Percentiles rank a stretch among this genome's conserved stretches.
phyloP scores from a whole-genome alignment of 2,329 filamentous ascomycete genomes.

The Fusarium sublunatum region DNA sequence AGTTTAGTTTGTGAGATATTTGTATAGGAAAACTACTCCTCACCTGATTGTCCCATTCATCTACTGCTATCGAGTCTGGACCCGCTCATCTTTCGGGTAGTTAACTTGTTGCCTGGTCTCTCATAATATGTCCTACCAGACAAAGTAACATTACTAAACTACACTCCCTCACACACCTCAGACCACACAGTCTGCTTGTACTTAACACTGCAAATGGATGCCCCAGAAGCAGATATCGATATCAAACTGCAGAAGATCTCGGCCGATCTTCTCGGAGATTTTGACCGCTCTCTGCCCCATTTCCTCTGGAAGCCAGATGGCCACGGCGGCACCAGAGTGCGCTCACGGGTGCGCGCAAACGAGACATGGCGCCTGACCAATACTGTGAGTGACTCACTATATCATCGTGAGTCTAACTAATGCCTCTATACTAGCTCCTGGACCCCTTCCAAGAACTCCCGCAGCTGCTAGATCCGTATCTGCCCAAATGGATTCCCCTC shows the following conservation, averaged over 20 bases:
- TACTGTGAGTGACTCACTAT: constrained; percentile 51
- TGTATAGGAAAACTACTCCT: not conserved
- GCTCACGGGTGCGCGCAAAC: constrained; percentile 61
- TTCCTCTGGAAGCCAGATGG: constrained; percentile 65
- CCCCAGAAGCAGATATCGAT: constrained; percentile 68
- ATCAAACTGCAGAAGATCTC: constrained; percentile 71
- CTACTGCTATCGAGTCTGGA: constrained; percentile 6
- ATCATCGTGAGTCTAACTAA: not conserved
- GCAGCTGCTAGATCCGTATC: constrained; percentile 87
- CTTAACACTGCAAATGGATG: constrained; percentile 62
- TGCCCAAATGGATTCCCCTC: constrained; percentile 78
- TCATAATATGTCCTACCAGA: constrained; percentile 4
- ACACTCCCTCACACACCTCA: constrained; percentile 3
- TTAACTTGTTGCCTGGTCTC: constrained; percentile 25
- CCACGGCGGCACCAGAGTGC: constrained; percentile 55
- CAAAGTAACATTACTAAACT: constrained; percentile 1
- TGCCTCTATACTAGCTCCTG: constrained; percentile 60
- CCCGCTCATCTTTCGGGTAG: constrained; percentile 18
- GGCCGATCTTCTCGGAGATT: constrained; percentile 67
- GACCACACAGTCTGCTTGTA: constrained; percentile 1
- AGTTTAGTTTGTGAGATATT: not conserved
- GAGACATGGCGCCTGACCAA: constrained; percentile 62
- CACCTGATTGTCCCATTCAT: not conserved
- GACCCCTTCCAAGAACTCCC: constrained; percentile 96
- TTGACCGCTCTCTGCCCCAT: constrained; percentile 63